Evolutionary conservation across 202 grass and related monocot species (phyloP).

Genomic region (Setaria viridis): DNA sequence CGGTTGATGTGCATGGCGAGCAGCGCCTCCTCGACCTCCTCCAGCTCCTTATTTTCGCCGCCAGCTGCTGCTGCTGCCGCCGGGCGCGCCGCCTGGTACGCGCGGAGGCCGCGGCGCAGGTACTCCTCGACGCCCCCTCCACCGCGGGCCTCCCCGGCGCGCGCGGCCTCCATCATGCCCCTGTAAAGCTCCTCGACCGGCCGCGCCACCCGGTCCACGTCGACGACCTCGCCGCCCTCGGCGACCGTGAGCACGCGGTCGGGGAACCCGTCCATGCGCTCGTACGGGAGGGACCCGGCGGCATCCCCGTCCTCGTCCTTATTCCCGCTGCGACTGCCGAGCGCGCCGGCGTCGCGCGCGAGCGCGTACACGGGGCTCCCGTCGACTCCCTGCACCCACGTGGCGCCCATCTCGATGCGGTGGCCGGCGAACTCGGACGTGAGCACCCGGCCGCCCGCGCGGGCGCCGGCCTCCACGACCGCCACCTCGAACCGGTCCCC

Average conservation of each 20-base stretch:
- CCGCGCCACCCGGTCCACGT: conserved; percentile 45
- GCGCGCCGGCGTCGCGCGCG: conserved; percentile 56
- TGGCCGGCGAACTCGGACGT: conserved; percentile 73
- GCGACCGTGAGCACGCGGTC: conserved; percentile 65
- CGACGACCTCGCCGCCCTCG: conserved; percentile 65
- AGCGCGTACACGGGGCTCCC: conserved; percentile 78
- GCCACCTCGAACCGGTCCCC: conserved; percentile 66
- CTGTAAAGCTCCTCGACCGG: conserved; percentile 66
- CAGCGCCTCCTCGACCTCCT: conserved; percentile 70
- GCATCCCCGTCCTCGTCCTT: neutral
- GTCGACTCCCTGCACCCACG: conserved; percentile 86
- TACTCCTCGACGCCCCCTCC: conserved; percentile 51
- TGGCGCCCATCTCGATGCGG: conserved; percentile 89
- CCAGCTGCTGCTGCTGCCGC: neutral
- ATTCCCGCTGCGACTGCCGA: neutral
- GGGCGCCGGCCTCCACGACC: conserved; percentile 61
- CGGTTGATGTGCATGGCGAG: conserved; percentile 70
- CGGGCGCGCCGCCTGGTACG: conserved; percentile 53
- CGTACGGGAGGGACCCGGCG: conserved; percentile 45
- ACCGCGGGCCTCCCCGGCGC: conserved; percentile 50
- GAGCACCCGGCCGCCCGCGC: conserved; percentile 73
- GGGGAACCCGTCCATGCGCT: conserved; percentile 86
- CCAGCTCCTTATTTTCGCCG: neutral
- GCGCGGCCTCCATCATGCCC: conserved; percentile 70
- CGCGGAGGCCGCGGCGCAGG: conserved; percentile 62